A percentile compares a stretch with the other conserved stretches of the same genome.
Evolutionary conservation across 2,329 filamentous ascomycete species (phyloP).

Genomic region (Aspergillus quadrilineatus): DNA sequence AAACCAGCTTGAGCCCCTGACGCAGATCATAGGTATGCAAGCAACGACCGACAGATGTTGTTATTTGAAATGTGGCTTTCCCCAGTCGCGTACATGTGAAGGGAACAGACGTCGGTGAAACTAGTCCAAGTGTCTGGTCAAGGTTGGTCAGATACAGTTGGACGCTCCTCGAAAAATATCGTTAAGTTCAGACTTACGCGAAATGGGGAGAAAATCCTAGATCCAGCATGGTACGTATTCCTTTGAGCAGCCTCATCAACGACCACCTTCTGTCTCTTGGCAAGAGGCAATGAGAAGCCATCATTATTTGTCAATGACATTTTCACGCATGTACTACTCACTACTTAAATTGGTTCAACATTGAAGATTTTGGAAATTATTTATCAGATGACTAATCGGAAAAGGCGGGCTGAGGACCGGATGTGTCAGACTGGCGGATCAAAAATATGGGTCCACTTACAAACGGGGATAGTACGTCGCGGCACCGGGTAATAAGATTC

Average conservation of each 20-base stretch:
- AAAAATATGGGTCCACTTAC: too few species aligned
- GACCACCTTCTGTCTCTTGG: slow-evolving; percentile 72
- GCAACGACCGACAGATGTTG: slow-evolving; percentile 84
- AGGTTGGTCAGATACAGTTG: not conserved
- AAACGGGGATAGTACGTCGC: too few species aligned
- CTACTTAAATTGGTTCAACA: too few species aligned
- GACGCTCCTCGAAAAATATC: not conserved
- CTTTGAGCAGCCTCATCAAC: slow-evolving; percentile 41
- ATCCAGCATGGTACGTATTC: slow-evolving; percentile 52
- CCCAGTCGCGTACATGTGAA: slow-evolving; percentile 87
- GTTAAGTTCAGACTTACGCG: slow-evolving; percentile 56
- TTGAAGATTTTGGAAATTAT: too few species aligned
- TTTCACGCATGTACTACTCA: not conserved
- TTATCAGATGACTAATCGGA: too few species aligned
- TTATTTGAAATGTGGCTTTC: slow-evolving; percentile 95
- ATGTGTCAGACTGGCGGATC: too few species aligned
- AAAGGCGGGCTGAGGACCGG: too few species aligned
- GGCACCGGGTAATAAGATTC: too few species aligned
- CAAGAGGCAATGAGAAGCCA: slow-evolving; percentile 60
- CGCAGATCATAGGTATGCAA: slow-evolving; percentile 95
- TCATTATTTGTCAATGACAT: slow-evolving; percentile 47
- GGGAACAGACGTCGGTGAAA: slow-evolving; percentile 85
- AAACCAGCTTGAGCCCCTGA: slow-evolving; percentile 85
- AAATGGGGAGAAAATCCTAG: slow-evolving; percentile 89
- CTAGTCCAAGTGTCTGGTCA: slow-evolving; percentile 79